Percentiles rank a stretch among this genome's conserved stretches.
Evolutionary conservation across 345 rosid genomes (phyloP).

Genomic region (Citrus trifoliata): DNA sequence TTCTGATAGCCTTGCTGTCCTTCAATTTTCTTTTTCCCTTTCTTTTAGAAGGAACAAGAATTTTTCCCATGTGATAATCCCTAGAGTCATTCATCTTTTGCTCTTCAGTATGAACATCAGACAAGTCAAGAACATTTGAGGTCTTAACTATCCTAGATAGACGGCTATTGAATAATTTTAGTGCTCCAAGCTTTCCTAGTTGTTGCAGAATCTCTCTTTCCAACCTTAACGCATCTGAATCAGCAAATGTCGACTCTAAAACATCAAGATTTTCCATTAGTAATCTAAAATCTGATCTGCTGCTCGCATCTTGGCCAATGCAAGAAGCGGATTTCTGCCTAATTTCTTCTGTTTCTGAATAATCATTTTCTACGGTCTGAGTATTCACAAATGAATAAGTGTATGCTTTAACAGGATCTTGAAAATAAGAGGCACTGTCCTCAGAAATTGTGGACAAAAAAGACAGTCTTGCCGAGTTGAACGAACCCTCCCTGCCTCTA

Average conservation of each 20-base stretch:
- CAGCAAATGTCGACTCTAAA: slow-evolving; percentile 56
- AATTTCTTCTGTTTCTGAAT: slow-evolving; percentile 25
- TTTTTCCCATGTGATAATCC: slow-evolving; percentile 18
- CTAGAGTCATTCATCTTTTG: slow-evolving; percentile 11
- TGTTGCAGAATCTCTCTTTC: slow-evolving; percentile 65
- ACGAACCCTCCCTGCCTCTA: slow-evolving; percentile 42
- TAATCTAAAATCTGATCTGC: slow-evolving; percentile 39
- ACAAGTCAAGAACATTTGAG: slow-evolving; percentile 28
- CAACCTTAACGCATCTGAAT: slow-evolving; percentile 41
- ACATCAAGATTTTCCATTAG: slow-evolving; percentile 63
- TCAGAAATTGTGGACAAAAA: slow-evolving; percentile 43
- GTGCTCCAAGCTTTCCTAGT: slow-evolving; percentile 64
- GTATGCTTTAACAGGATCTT: slow-evolving; percentile 30
- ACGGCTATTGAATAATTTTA: slow-evolving; percentile 42
- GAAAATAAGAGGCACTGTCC: slow-evolving; percentile 27
- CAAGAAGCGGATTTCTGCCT: slow-evolving; percentile 26
- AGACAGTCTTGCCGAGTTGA: slow-evolving; percentile 35
- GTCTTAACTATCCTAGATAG: slow-evolving; percentile 38
- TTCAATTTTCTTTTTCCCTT: slow-evolving; percentile 41
- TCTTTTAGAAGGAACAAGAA: slow-evolving; percentile 36
- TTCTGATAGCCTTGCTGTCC: slow-evolving; percentile 31
- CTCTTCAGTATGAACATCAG: slow-evolving; percentile 29
- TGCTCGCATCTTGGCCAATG: slow-evolving; percentile 16
- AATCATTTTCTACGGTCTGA: slow-evolving; percentile 36
- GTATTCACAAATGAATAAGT: slow-evolving; percentile 31